A percentile compares a stretch with the other conserved stretches of the same genome.
phyloP scores from a whole-genome alignment of 768 basidiomycete species.

The Lyophyllum shimeji region DNA sequence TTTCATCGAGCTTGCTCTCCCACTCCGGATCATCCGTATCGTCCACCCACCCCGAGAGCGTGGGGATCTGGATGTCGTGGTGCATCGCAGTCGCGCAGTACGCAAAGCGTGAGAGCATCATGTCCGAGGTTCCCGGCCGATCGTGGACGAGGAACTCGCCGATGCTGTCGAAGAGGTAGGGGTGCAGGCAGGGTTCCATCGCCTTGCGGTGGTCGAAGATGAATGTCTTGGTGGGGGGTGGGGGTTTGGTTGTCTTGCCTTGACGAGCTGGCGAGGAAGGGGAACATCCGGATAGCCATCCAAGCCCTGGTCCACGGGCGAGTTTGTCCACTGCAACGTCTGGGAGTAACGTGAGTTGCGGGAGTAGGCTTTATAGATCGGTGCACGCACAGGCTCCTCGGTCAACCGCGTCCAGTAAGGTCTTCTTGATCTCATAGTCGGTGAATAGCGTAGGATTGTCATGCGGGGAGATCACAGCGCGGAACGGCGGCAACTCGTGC shows the following conservation, averaged over 20 bases:
- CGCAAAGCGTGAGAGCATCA: constrained; percentile 42
- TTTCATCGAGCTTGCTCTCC: constrained; percentile 53
- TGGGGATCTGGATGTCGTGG: constrained; percentile 43
- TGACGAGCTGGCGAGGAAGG: constrained; percentile 24
- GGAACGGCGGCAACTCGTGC: constrained; percentile 33
- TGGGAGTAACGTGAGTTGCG: constrained; percentile 1
- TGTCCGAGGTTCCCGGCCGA: constrained; percentile 25
- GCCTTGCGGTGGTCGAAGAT: constrained; percentile 35
- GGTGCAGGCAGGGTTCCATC: constrained; percentile 40
- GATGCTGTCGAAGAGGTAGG: constrained; percentile 30
- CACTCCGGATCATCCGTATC: constrained; percentile 52
- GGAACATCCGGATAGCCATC: constrained; percentile 25
- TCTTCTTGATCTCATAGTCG: constrained; percentile 17
- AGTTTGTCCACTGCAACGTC: constrained; percentile 16
- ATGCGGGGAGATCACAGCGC: constrained; percentile 34
- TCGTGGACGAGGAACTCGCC: constrained; percentile 40
- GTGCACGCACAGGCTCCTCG: constrained; percentile 12
- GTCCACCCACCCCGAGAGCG: constrained; percentile 35
- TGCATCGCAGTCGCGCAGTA: constrained; percentile 41
- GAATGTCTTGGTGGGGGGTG: constrained; percentile 25
- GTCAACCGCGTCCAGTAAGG: constrained; percentile 15
- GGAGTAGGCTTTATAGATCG: not conserved
- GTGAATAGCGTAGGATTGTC: constrained; percentile 30
- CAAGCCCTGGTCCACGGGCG: constrained; percentile 7
- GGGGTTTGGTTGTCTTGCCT: constrained; percentile 11